Conservation (phyloP, 2,329 filamentous ascomycete species). For the Fusarium pseudoanthophilum region DNA sequence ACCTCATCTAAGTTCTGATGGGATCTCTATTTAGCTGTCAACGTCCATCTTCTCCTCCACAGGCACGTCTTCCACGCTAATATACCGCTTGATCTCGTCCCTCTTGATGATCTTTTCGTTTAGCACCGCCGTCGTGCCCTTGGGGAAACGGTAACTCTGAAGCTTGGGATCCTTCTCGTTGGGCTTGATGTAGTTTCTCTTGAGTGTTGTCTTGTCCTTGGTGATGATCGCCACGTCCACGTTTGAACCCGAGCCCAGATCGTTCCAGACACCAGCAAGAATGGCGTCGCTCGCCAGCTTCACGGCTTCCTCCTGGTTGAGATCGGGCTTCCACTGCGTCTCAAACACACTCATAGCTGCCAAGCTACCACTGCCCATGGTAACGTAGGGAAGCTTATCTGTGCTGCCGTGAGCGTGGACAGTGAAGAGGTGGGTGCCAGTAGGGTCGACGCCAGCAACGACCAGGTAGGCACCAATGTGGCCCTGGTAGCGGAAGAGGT, state of each 20-base stretch:
- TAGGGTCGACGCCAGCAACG: conserved; percentile 95
- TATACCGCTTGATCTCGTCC: conserved; percentile 93
- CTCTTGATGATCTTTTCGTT: conserved; percentile 97
- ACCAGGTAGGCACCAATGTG: conserved; percentile 98
- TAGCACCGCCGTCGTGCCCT: conserved; percentile 93
- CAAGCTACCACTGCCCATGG: conserved; percentile 96
- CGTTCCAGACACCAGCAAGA: conserved; percentile 97
- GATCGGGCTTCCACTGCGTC: conserved; percentile 86
- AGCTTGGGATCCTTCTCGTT: conserved; percentile 93
- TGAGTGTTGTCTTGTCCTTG: conserved; percentile 90
- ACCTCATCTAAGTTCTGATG: conserved; percentile 21
- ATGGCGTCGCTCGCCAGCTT: conserved; percentile 88
- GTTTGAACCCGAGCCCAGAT: conserved; percentile 95
- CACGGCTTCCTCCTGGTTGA: conserved; percentile 84
- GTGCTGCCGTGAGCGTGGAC: conserved; percentile 98
- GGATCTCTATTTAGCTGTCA: conserved; percentile 59
- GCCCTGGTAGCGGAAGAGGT: conserved; percentile 98
- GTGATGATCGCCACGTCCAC: conserved; percentile 98
- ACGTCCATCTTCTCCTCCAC: conserved; percentile 77
- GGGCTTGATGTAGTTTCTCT: conserved; percentile 92
- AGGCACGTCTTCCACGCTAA: conserved; percentile 87
- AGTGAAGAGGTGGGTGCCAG: conserved; percentile 94
- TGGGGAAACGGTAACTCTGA: conserved; percentile 89
- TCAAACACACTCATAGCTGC: conserved; percentile 99
- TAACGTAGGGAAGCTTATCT: conserved; percentile 98